Evolutionary conservation across 2,329 filamentous ascomycete species (phyloP).

Genomic region (Colletotrichum sansevieriae): DNA sequence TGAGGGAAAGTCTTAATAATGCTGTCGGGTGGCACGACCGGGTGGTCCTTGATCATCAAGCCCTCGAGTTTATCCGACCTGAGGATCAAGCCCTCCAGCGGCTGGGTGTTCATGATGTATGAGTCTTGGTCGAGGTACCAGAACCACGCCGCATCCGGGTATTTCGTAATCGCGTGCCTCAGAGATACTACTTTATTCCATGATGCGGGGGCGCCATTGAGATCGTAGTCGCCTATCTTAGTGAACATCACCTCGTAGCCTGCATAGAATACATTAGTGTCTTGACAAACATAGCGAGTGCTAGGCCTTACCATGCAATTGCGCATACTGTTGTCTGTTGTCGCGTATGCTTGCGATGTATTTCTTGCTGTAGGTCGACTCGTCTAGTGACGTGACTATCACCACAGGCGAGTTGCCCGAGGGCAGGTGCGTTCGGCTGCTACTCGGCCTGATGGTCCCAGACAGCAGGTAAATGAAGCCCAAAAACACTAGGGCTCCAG

Average conservation of each 20-base stretch:
- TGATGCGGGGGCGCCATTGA: constrained; percentile 69
- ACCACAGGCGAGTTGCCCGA: constrained; percentile 75
- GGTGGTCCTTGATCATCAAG: constrained; percentile 85
- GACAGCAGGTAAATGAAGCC: constrained; percentile 73
- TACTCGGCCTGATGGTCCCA: constrained; percentile 27
- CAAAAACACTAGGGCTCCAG: constrained; percentile 68
- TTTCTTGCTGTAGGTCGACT: constrained; percentile 69
- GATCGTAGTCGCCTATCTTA: constrained; percentile 80
- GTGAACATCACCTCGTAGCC: constrained; percentile 91
- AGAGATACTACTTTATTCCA: constrained; percentile 88
- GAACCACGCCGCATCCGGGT: constrained; percentile 82
- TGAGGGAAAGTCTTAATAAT: constrained; percentile 95
- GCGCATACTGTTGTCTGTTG: constrained; percentile 88
- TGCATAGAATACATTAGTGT: constrained; percentile 53
- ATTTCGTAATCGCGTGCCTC: constrained; percentile 87
- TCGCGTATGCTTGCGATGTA: constrained; percentile 82
- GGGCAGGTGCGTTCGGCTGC: constrained; percentile 49
- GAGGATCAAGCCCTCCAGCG: constrained; percentile 80
- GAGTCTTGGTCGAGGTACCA: constrained; percentile 90
- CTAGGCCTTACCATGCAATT: constrained; percentile 79
- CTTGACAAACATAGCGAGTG: background rate
- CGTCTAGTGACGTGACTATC: constrained; percentile 87
- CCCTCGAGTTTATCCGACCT: constrained; percentile 75
- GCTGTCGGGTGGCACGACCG: constrained; percentile 94
- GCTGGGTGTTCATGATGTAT: constrained; percentile 86